Evolutionary conservation across 352 stramenopile genomes (phyloP).

Genomic region (Phytophthora cajani): DNA sequence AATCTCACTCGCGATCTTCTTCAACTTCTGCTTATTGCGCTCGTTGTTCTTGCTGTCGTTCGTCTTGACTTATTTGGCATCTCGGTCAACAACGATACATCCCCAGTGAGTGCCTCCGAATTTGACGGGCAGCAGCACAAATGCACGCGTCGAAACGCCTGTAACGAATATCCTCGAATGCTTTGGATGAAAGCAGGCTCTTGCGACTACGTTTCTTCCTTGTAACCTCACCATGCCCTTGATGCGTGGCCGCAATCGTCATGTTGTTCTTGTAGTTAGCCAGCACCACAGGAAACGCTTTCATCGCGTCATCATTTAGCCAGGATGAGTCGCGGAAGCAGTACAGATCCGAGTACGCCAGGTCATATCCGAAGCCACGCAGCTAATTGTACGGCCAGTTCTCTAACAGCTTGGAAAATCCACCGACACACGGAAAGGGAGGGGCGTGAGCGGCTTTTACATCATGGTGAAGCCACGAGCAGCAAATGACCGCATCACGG

Average conservation of each 20-base stretch:
- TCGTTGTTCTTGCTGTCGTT: slow-evolving; percentile 12
- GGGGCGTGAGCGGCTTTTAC: background rate
- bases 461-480: slow-evolving; percentile 3
- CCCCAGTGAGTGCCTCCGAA: slow-evolving; percentile 13
- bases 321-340: slow-evolving; percentile 2
- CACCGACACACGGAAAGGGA: background rate
- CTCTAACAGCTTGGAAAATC: background rate
- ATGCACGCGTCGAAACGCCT: background rate
- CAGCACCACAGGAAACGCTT: slow-evolving; percentile 4
- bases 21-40: slow-evolving; percentile 4
- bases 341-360: slow-evolving; percentile 12
- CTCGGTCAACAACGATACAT: slow-evolving; percentile 1
- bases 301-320: background rate
- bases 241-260: background rate
- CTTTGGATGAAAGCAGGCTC: background rate
- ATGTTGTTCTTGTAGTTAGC: background rate
- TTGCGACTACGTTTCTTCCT: background rate
- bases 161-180: background rate
- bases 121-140: slow-evolving; percentile 11
- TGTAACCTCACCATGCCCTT: background rate
- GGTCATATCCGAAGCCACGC: slow-evolving; percentile 2
- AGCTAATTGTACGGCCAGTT: background rate
- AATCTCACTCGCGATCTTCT: background rate
- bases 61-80: slow-evolving; percentile 2
- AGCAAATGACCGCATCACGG: slow-evolving; percentile 8